phyloP scores from a whole-genome alignment of 2,329 filamentous ascomycete genomes.

The Ophidiomyces ophidiicola region DNA sequence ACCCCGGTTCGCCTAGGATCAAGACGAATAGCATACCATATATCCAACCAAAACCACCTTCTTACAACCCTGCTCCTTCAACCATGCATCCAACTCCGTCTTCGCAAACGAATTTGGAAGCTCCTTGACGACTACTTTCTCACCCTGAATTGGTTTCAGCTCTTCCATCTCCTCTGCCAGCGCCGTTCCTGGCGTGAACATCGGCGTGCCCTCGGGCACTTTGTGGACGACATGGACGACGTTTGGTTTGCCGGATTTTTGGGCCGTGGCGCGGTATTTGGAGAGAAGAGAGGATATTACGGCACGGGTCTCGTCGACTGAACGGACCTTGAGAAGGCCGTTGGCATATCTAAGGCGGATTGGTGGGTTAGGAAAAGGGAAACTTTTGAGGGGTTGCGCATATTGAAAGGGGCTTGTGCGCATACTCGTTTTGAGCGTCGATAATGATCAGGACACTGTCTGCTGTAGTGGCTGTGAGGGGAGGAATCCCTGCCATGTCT shows the following conservation, averaged over 20 bases:
- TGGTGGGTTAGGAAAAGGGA: conserved; percentile 3
- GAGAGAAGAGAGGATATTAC: conserved; percentile 46
- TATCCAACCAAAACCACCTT: conserved; percentile 45
- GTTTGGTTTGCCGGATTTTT: conserved; percentile 29
- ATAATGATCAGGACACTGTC: conserved; percentile 56
- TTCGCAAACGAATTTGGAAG: conserved; percentile 49
- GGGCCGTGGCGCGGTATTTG: conserved; percentile 45
- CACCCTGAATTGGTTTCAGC: conserved; percentile 41
- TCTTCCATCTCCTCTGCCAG: conserved; percentile 52
- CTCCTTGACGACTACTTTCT: conserved; percentile 48
- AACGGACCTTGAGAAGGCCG: conserved; percentile 45
- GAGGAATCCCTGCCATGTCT: conserved; percentile 42
- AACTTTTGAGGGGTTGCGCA: no score
- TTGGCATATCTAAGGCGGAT: conserved; percentile 31
- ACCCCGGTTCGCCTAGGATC: background rate
- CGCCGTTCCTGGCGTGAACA: conserved; percentile 52
- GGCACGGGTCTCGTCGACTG: conserved; percentile 43
- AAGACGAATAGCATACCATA: conserved; percentile 16
- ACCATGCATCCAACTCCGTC: conserved; percentile 45
- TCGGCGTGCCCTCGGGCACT: conserved; percentile 47
- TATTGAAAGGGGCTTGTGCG: no score
- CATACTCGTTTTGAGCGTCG: conserved; percentile 59
- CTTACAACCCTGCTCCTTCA: conserved; percentile 41
- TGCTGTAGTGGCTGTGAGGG: conserved; percentile 43
- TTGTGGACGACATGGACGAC: conserved; percentile 52